A percentile compares a stretch with the other conserved stretches of the same genome.
These are phyloP conservation scores for Alternaria conjuncta DNA, from an alignment of 2,329 filamentous ascomycete genomes.

Conservation along the genomic window DNA sequence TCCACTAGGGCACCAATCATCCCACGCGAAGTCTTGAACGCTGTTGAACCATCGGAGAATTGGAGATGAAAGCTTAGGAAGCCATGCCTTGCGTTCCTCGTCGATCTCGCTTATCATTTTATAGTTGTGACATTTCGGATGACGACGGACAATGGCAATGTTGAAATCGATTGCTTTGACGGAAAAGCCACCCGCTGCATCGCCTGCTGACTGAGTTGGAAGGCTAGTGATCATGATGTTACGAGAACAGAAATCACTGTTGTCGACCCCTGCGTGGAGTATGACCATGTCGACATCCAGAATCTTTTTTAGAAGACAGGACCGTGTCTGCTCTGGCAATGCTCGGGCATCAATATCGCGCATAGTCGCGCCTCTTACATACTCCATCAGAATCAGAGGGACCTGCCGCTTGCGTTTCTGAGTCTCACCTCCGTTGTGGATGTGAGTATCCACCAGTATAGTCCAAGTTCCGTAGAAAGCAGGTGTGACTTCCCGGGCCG, in stretches of 20 bases:
- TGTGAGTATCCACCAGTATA: background rate
- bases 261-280: background rate
- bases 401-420: background rate
- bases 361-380: background rate
- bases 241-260: conserved; percentile 9
- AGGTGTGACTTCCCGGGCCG: background rate
- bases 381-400: background rate
- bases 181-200: no score
- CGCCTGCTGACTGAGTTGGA: no score
- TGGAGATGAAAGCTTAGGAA: background rate
- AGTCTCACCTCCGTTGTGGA: background rate
- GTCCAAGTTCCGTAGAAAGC: conserved; percentile 1
- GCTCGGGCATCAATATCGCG: background rate
- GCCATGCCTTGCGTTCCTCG: background rate
- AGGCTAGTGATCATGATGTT: conserved; percentile 9
- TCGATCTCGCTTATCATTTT: background rate
- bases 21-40: background rate
- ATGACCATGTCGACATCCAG: background rate
- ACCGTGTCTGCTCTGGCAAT: background rate
- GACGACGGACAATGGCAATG: background rate
- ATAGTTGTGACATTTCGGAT: background rate
- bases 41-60: background rate
- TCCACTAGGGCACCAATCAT: background rate
- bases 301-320: no score
- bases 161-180: conserved; percentile 5